Evolutionary conservation across 2,329 filamentous ascomycete genomes (phyloP), one percentile per base, ranked within the genome.

Genomic region (Fusarium sp.): DNA sequence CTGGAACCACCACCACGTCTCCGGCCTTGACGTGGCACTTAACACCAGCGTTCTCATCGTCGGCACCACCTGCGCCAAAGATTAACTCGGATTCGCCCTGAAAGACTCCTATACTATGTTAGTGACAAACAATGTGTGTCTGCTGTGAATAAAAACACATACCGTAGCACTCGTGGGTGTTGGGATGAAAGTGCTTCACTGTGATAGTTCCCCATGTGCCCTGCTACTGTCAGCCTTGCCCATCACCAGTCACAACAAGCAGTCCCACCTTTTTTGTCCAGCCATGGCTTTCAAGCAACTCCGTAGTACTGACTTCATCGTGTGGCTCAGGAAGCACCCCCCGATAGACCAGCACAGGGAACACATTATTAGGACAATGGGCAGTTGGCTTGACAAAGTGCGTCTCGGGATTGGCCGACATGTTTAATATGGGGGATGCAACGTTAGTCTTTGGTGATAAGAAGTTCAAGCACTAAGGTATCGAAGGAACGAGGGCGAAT

Each of bases 1-100:
- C 64, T n/a, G 64, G 64, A 8, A 66, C 38, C n/a, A 66, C 64
- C 5, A 66, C 54, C 24, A 66, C 64, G 47, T 66, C 64, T n/a
- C 64, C 64, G 10, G 35, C 37, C 7, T 42, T 45, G 27, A 66
- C 57, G 27, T 31, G 45, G 13, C 47, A 50, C 20, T 42, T 66
- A 37, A 62, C 50, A 29, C 64, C 64, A 3, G 9, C 22, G 16
- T 14, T 35, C 24, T 24, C 35, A 5, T 37, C 35, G 16, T 66
- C 64, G 9, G 20, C 64, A 10, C 29, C 45, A 2, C 64, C 64
- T 27, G 27, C 64, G 8, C 64, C 64, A 57, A 66, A 66, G 10
- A 62, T 57, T 8, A 66, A 37, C 45, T 66, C 64, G 3, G 64
- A 66, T 14, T 57, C 58, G 3, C 64, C 64, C 14, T 66, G 64